Evolutionary conservation across 148 eudicot genomes (phyloP).

Genomic region (Salicornia ramosissima): DNA sequence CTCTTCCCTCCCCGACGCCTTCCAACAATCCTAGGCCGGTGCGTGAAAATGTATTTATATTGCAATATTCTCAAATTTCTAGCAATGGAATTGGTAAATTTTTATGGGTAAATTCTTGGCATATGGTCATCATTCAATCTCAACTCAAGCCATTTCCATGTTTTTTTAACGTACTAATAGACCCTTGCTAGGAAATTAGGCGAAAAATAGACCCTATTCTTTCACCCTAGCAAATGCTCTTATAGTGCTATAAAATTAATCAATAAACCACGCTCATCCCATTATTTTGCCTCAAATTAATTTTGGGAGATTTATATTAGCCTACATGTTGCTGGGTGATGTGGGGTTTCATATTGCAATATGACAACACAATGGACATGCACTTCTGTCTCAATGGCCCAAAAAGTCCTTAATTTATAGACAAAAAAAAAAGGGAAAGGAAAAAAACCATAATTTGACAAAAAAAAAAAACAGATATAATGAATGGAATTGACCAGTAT

Average conservation of each 20-base stretch:
- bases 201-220: conserved; percentile 6
- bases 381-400: neutral
- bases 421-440: neutral
- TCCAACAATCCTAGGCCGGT: conserved; percentile 84
- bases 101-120: conserved; percentile 4
- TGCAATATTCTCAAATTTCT: conserved; percentile 30
- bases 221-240: neutral
- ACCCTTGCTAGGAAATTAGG: no score
- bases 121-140: neutral
- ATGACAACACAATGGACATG: neutral
- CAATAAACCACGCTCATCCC: neutral
- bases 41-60: conserved; percentile 65
- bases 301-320: neutral
- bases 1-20: conserved; percentile 98
- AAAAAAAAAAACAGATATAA: no score
- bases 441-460: neutral
- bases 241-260: neutral
- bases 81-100: conserved; percentile 18
- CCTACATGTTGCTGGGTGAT: neutral
- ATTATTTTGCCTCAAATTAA: neutral
- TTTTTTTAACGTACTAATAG: neutral
- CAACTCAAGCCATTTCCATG: conserved; percentile 4
- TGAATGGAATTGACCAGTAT: neutral
- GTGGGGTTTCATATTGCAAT: neutral
- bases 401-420: neutral